phyloP scores from a whole-genome alignment of 371 early-diverging fungal genomes.

The Mucor indicus region DNA sequence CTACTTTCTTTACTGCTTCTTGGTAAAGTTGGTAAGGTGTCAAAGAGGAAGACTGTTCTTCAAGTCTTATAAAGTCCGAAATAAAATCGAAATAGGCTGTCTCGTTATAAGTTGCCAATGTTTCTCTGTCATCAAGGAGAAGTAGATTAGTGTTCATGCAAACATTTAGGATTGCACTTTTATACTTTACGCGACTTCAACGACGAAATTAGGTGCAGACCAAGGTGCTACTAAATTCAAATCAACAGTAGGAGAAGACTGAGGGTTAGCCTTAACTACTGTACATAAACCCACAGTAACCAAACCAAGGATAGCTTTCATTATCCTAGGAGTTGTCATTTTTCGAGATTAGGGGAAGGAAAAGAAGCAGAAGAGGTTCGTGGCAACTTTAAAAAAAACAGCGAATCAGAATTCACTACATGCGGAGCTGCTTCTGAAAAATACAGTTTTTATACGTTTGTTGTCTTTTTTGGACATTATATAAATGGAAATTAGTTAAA shows the following conservation, averaged over 20 bases:
- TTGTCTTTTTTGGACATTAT: background rate
- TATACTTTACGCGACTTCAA: constrained; percentile 61
- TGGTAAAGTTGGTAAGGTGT: constrained; percentile 47
- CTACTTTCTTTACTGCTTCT: constrained; percentile 19
- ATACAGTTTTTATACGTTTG: background rate
- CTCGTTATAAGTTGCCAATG: constrained; percentile 58
- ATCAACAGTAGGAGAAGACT: constrained; percentile 50
- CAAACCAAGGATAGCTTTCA: constrained; percentile 12
- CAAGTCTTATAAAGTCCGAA: constrained; percentile 33
- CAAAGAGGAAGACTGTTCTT: constrained; percentile 12
- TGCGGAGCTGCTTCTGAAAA: too few relatives aligned
- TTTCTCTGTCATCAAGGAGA: too few relatives aligned
- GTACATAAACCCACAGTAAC: constrained; percentile 1
- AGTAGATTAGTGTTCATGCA: background rate
- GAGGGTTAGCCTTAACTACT: background rate
- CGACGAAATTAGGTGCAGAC: constrained; percentile 51
- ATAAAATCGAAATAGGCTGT: constrained; percentile 61
- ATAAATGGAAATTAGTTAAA: too few relatives aligned
- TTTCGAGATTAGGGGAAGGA: background rate
- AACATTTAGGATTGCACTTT: background rate
- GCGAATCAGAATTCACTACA: too few relatives aligned
- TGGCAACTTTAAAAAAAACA: too few relatives aligned
- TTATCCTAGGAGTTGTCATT: constrained; percentile 11
- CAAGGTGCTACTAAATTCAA: constrained; percentile 56
- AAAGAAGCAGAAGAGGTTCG: background rate